Conservation (phyloP, 1,284 basidiomycete species). For the Grifola frondosa region DNA sequence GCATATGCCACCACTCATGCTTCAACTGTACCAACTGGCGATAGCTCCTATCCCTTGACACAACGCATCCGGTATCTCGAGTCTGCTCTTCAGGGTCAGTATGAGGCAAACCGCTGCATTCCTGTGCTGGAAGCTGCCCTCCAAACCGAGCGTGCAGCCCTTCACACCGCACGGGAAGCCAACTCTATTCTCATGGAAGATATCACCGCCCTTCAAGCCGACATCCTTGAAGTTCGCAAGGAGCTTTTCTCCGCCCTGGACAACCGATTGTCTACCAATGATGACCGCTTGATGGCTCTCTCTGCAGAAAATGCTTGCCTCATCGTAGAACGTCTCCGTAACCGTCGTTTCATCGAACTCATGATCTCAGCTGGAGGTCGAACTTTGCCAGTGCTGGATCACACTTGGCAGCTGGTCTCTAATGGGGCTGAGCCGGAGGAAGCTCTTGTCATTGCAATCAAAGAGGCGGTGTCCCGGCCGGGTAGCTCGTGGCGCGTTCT, state of each 20-base stretch:
- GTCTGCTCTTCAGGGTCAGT: slow-evolving; percentile 8
- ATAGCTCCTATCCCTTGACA: slow-evolving; percentile 3
- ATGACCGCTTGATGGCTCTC: slow-evolving; percentile 15
- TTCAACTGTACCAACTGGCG: not conserved
- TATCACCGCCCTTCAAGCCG: slow-evolving; percentile 19
- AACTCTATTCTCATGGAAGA: slow-evolving; percentile 12
- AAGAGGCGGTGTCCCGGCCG: slow-evolving; percentile 39
- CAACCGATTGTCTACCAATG: not conserved
- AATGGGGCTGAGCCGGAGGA: slow-evolving; percentile 38
- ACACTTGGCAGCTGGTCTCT: slow-evolving; percentile 22
- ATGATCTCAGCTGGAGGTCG: slow-evolving; percentile 33
- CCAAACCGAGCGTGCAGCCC: slow-evolving; percentile 13
- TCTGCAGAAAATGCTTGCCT: slow-evolving; percentile 21
- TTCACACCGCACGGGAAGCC: slow-evolving; percentile 10
- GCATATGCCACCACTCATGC: not conserved
- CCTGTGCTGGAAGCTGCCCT: slow-evolving; percentile 22
- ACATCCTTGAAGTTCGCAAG: slow-evolving; percentile 30
- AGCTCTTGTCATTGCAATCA: slow-evolving; percentile 47
- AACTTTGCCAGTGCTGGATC: slow-evolving; percentile 22
- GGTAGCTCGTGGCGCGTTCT: slow-evolving; percentile 46
- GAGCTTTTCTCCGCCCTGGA: slow-evolving; percentile 29
- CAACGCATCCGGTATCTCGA: slow-evolving; percentile 26
- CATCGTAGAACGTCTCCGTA: slow-evolving; percentile 26
- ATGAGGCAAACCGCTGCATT: slow-evolving; percentile 6
- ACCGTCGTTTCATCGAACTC: slow-evolving; percentile 29